Evolutionary conservation across 2,329 filamentous ascomycete genomes (phyloP).

Genomic region (Fusarium robinianum): DNA sequence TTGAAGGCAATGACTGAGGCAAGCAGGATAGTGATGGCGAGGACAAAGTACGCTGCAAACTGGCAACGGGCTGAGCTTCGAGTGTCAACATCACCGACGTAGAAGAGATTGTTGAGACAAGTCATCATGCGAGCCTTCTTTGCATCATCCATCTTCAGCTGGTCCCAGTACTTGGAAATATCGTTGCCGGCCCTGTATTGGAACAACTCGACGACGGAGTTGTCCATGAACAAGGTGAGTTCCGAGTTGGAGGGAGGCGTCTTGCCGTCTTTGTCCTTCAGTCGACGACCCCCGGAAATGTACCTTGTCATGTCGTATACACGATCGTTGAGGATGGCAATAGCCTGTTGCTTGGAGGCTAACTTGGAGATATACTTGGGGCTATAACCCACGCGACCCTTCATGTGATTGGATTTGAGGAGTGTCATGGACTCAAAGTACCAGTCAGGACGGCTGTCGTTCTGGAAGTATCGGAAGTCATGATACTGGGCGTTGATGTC

Average conservation of each 20-base stretch:
- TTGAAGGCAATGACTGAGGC: constrained; percentile 89
- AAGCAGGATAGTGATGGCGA: constrained; percentile 81
- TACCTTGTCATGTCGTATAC: constrained; percentile 94
- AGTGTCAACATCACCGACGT: constrained; percentile 88
- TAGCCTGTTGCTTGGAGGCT: constrained; percentile 63
- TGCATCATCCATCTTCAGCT: constrained; percentile 61
- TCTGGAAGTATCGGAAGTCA: constrained; percentile 85
- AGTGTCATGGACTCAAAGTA: constrained; percentile 85
- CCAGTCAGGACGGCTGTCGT: constrained; percentile 87
- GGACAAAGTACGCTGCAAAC: constrained; percentile 87
- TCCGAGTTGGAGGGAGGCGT: constrained; percentile 50
- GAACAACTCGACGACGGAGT: constrained; percentile 75
- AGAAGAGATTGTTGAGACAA: constrained; percentile 94
- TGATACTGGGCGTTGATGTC: constrained; percentile 84
- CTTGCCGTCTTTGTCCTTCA: constrained; percentile 61
- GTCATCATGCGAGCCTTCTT: constrained; percentile 71
- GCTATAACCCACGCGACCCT: constrained; percentile 86
- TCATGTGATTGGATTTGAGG: constrained; percentile 78
- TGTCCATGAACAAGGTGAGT: constrained; percentile 80
- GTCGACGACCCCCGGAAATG: constrained; percentile 70
- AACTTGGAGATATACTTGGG: constrained; percentile 75
- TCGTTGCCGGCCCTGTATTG: constrained; percentile 75
- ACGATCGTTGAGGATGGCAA: constrained; percentile 77
- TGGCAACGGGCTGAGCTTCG: constrained; percentile 82
- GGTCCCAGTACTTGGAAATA: constrained; percentile 81